Percentiles rank a stretch among this genome's conserved stretches.
Evolutionary conservation across 177 flowering plant genomes (phyloP).

Genomic region (Telopea speciosissima): DNA sequence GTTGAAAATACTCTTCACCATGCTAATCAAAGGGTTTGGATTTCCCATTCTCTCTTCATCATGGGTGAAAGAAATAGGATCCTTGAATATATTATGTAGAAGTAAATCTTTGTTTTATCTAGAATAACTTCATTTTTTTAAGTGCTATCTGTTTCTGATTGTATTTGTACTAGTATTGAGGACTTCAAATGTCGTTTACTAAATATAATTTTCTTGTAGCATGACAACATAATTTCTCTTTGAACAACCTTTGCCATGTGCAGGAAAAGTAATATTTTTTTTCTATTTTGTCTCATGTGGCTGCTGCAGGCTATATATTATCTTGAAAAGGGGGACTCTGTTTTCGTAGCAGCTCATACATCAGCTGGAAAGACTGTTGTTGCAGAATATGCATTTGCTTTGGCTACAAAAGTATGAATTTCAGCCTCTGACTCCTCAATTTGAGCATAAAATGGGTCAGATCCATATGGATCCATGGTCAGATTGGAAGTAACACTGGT

Average conservation of each 20-base stretch:
- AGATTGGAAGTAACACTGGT: too few species aligned
- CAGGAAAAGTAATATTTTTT: not conserved
- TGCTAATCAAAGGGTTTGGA: too few species aligned
- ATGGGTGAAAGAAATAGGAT: too few species aligned
- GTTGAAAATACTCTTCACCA: too few species aligned
- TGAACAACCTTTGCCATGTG: not conserved
- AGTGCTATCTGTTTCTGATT: not conserved
- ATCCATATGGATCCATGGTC: too few species aligned
- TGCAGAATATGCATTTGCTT: slow-evolving; percentile 98
- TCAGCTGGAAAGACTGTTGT: slow-evolving; percentile 99
- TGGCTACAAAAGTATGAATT: slow-evolving; percentile 73
- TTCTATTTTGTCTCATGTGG: not conserved
- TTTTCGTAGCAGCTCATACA: slow-evolving; percentile 99
- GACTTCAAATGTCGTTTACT: not conserved
- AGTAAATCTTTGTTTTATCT: not conserved
- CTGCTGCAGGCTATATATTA: slow-evolving; percentile 76
- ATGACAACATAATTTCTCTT: not conserved
- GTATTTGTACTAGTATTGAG: not conserved
- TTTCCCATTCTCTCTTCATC: too few species aligned
- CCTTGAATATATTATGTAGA: not conserved
- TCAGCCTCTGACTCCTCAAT: not conserved
- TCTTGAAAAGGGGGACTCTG: slow-evolving; percentile 96
- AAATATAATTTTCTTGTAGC: not conserved
- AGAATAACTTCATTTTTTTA: not conserved
- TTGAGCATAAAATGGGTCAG: not conserved